A percentile compares a stretch with the other conserved stretches of the same genome.
These are phyloP conservation scores for Dryas drummondii DNA, from an alignment of 306 rosid species.

Conservation along the genomic window DNA sequence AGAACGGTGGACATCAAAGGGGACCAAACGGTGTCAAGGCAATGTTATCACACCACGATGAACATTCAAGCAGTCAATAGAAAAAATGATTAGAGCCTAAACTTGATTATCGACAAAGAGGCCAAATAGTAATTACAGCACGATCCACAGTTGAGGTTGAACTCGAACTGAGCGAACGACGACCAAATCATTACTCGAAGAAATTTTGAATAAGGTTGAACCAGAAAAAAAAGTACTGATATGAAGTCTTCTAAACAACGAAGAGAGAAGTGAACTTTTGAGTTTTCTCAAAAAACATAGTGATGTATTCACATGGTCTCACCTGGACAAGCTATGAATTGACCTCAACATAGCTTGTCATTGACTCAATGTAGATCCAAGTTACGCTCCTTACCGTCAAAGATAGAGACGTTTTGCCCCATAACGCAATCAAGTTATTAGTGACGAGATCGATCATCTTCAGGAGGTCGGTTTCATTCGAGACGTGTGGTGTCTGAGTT, in stretches of 20 bases:
- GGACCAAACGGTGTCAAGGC: too few species aligned
- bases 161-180: not conserved
- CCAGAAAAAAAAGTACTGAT: not conserved
- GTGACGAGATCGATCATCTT: fast-evolving
- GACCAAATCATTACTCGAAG: not conserved
- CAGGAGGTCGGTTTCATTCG: not conserved
- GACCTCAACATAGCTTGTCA: not conserved
- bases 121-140: too few species aligned
- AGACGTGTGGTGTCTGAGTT: not conserved
- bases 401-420: not conserved
- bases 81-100: too few species aligned
- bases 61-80: too few species aligned
- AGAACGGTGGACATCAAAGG: too few species aligned
- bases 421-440: not conserved
- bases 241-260: too few species aligned
- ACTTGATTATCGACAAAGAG: too few species aligned
- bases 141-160: not conserved
- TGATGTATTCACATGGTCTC: not conserved
- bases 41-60: too few species aligned
- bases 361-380: not conserved
- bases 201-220: not conserved
- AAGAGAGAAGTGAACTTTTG: too few species aligned
- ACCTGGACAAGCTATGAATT: not conserved
- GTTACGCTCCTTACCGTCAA: not conserved
- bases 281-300: too few species aligned